A percentile compares a stretch with the other conserved stretches of the same genome.
phyloP scores from a whole-genome alignment of 2,329 filamentous ascomycete genomes.

The Fusarium equiseti region DNA sequence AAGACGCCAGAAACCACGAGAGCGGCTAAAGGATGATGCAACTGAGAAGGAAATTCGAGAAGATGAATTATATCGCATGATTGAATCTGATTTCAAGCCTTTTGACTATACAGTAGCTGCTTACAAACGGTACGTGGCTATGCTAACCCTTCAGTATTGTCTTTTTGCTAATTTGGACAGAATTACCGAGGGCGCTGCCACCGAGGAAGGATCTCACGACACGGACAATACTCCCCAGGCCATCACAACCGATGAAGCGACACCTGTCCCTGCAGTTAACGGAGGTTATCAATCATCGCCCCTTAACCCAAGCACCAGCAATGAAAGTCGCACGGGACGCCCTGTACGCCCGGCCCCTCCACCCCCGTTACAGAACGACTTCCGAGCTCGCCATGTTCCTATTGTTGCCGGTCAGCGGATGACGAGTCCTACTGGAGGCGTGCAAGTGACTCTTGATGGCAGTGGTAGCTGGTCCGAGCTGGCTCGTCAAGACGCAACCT shows the following conservation, averaged over 20 bases:
- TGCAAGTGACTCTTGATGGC: constrained; percentile 92
- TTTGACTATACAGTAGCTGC: constrained; percentile 93
- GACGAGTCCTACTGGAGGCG: constrained; percentile 82
- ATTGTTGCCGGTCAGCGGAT: constrained; percentile 75
- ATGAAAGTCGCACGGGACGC: constrained; percentile 45
- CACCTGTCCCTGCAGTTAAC: constrained; percentile 53
- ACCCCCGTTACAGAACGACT: constrained; percentile 62
- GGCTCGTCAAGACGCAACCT: constrained; percentile 83
- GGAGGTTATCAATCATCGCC: constrained; percentile 44
- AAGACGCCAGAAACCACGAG: constrained; percentile 91
- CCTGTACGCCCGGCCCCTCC: constrained; percentile 53
- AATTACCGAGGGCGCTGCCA: constrained; percentile 52
- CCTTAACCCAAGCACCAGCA: constrained; percentile 45
- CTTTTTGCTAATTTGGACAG: constrained; percentile 48
- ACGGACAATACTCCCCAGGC: constrained; percentile 56
- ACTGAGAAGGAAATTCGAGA: constrained; percentile 95
- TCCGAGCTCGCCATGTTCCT: constrained; percentile 60
- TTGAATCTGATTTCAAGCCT: constrained; percentile 91
- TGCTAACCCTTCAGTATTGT: not conserved
- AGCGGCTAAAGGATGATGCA: constrained; percentile 91
- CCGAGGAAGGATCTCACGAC: constrained; percentile 29
- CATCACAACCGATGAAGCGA: constrained; percentile 64
- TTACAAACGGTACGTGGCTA: constrained; percentile 75
- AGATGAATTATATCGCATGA: constrained; percentile 93
- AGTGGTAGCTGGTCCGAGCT: constrained; percentile 92